phyloP scores from a whole-genome alignment of 352 stramenopile genomes.

The Phytophthora ohioensis region DNA sequence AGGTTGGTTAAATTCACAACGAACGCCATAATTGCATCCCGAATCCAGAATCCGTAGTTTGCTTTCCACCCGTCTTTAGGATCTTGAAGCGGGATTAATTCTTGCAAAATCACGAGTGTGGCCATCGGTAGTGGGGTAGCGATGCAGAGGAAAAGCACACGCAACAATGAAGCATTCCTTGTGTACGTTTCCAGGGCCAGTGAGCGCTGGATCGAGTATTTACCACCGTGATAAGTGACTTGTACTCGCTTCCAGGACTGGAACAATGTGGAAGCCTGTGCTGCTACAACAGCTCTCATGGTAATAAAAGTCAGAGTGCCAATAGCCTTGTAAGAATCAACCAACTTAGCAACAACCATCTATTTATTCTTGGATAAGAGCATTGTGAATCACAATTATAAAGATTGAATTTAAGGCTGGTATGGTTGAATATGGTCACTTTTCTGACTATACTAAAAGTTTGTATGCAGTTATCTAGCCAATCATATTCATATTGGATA shows the following conservation, averaged over 20 bases:
- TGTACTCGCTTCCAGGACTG: not conserved
- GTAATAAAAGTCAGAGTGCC: not conserved
- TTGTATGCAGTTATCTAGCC: too few species aligned
- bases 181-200: not conserved
- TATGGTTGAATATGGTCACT: too few species aligned
- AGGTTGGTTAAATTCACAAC: slow-evolving; percentile 11
- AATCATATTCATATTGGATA: too few species aligned
- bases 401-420: too few species aligned
- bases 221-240: not conserved
- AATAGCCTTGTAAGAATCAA: not conserved
- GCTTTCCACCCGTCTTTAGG: slow-evolving; percentile 1
- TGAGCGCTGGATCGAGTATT: not conserved
- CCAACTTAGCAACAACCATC: too few species aligned
- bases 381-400: too few species aligned
- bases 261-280: not conserved
- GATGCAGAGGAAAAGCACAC: not conserved
- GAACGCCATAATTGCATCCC: slow-evolving; percentile 10
- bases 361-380: too few species aligned
- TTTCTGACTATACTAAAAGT: too few species aligned
- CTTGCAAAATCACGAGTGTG: slow-evolving; percentile 6
- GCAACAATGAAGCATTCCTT: not conserved
- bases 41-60: slow-evolving; percentile 15
- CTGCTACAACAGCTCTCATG: not conserved
- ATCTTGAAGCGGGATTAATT: slow-evolving; percentile 5
- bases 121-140: slow-evolving; percentile 6